These are phyloP conservation scores for Haplosporangium gracile DNA, from an alignment of 192 early-diverging fungal genomes.

Conservation along the genomic window DNA sequence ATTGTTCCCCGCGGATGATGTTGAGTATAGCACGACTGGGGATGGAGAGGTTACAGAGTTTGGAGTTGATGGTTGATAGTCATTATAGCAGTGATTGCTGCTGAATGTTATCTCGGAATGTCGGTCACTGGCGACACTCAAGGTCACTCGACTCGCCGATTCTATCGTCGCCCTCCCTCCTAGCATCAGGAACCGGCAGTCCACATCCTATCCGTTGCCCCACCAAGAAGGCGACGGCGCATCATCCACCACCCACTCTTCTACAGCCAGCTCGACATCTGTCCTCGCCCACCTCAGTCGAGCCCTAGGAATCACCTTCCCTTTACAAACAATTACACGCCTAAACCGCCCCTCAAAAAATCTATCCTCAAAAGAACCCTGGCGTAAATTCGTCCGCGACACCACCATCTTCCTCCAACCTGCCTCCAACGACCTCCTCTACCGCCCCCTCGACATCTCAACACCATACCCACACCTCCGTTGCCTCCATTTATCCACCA, in stretches of 20 bases:
- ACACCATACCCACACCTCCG: background rate
- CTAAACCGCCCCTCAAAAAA: background rate
- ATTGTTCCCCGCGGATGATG: background rate
- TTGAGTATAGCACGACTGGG: background rate
- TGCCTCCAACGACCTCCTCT: background rate
- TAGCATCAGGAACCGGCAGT: background rate
- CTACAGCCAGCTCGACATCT: no score
- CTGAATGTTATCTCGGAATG: conserved; percentile 12
- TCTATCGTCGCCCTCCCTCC: background rate
- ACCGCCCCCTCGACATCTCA: background rate
- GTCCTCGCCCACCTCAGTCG: no score
- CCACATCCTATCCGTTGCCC: background rate
- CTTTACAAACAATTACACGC: no score
- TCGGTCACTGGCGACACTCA: background rate
- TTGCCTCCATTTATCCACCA: background rate
- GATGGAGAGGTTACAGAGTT: background rate
- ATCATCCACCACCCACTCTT: no score
- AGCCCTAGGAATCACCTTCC: no score
- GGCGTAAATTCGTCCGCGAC: conserved; percentile 19
- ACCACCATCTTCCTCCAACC: background rate
- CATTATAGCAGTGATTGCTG: background rate
- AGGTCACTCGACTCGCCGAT: background rate
- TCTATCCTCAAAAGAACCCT: conserved; percentile 7
- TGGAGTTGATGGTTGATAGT: background rate
- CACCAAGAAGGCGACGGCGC: no score